Evolutionary conservation across 2,329 filamentous ascomycete species (phyloP).

Genomic region (Cladorrhinum sp.): DNA sequence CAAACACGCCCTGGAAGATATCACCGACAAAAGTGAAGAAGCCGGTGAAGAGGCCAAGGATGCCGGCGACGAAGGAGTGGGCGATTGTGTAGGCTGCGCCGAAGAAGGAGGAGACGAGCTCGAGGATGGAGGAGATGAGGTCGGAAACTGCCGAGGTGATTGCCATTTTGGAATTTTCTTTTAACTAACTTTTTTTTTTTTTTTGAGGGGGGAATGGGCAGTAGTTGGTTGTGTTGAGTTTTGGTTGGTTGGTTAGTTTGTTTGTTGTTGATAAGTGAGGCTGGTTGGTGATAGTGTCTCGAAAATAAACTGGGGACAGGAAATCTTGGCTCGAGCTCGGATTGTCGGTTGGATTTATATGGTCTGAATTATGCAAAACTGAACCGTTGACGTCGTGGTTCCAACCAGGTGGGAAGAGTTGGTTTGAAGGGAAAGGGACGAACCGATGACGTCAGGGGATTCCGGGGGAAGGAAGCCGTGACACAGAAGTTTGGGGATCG

Average conservation of each 20-base stretch:
- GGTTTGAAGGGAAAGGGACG: too few species aligned
- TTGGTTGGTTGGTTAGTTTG: neutral
- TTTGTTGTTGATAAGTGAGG: neutral
- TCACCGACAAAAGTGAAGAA: conserved; percentile 26
- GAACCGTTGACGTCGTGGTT: neutral
- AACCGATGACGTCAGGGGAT: neutral
- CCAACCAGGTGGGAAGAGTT: neutral
- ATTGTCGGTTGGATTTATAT: conserved; percentile 6
- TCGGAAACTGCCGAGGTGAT: conserved; percentile 26
- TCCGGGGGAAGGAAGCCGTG: too few species aligned
- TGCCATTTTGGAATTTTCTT: conserved; percentile 25
- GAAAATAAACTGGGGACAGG: neutral
- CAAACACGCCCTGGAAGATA: conserved; percentile 25
- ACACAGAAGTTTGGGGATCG: too few species aligned
- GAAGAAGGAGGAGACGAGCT: conserved; percentile 28
- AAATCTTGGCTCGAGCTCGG: neutral
- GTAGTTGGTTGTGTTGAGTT: neutral
- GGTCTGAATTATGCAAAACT: neutral
- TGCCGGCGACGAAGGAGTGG: conserved; percentile 25
- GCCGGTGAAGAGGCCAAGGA: conserved; percentile 25
- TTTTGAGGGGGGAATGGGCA: too few species aligned
- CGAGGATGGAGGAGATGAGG: conserved; percentile 28
- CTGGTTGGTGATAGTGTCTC: neutral
- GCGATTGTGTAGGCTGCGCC: conserved; percentile 25
- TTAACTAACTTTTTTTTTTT: neutral